A percentile compares a stretch with the other conserved stretches of the same genome.
These are phyloP conservation scores for Daldinia decipiens DNA, from an alignment of 495 filamentous ascomycete genomes.

Conservation along the genomic window DNA sequence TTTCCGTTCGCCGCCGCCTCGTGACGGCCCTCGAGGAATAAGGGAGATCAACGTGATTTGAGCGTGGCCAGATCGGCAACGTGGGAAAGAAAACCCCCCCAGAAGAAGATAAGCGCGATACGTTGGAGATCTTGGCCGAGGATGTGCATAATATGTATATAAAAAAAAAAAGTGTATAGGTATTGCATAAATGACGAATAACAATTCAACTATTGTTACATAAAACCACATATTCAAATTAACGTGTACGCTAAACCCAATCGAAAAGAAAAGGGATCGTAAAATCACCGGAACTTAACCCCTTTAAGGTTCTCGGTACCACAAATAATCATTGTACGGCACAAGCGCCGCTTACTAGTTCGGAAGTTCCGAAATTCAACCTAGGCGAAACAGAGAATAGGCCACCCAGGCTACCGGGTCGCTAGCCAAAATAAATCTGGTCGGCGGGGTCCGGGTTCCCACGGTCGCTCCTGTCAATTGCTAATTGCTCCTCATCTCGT, in stretches of 20 bases:
- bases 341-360: constrained; percentile 18
- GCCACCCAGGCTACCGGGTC: constrained; percentile 40
- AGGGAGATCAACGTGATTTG: constrained; percentile 10
- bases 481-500: not conserved
- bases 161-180: too few species aligned
- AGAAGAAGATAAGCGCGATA: not conserved
- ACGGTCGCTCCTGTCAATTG: constrained; percentile 8
- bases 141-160: not conserved
- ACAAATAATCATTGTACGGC: not conserved
- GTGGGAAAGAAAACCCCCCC: constrained; percentile 1
- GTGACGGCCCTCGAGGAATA: not conserved
- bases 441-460: constrained; percentile 29
- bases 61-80: constrained; percentile 4
- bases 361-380: constrained; percentile 20
- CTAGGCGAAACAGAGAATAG: constrained; percentile 29
- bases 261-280: constrained; percentile 1
- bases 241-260: too few species aligned
- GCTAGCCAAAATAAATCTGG: not conserved
- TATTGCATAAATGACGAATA: not conserved
- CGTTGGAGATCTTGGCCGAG: not conserved
- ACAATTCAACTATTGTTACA: too few species aligned
- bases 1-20: constrained; percentile 5
- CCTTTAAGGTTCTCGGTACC: constrained; percentile 30
- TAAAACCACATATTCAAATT: too few species aligned
- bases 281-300: constrained; percentile 26